Evolutionary conservation across 345 rosid species (phyloP).

Genomic region (Lepidium sativum): DNA sequence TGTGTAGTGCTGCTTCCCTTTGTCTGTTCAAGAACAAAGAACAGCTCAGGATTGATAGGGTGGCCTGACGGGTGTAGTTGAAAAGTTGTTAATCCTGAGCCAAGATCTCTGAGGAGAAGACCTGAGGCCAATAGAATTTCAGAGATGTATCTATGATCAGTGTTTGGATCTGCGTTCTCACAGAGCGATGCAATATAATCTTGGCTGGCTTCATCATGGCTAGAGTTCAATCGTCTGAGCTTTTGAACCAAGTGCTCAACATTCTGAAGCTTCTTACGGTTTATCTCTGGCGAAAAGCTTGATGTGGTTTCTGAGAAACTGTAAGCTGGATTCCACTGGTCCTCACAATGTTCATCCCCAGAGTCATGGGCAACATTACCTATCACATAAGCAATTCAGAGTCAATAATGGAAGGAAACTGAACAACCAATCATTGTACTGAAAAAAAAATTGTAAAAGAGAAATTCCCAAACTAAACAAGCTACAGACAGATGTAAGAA

Average conservation of each 20-base stretch:
- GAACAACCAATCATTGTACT: neutral
- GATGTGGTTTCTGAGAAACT: slow-evolving; percentile 31
- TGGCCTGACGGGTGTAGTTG: slow-evolving; percentile 85
- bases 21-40: slow-evolving; percentile 86
- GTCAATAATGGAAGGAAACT: slow-evolving; percentile 17
- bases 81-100: slow-evolving; percentile 49
- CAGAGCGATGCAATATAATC: slow-evolving; percentile 95
- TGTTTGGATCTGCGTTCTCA: slow-evolving; percentile 56
- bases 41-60: slow-evolving; percentile 83
- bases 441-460: neutral
- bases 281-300: slow-evolving; percentile 51
- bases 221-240: slow-evolving; percentile 72
- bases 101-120: slow-evolving; percentile 73
- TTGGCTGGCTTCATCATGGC: slow-evolving; percentile 77
- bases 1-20: slow-evolving; percentile 37
- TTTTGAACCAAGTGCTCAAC: slow-evolving; percentile 86
- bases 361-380: slow-evolving; percentile 33
- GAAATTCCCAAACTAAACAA: neutral
- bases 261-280: slow-evolving; percentile 74
- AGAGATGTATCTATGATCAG: slow-evolving; percentile 83
- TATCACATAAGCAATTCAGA: slow-evolving; percentile 29
- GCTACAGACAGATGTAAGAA: neutral
- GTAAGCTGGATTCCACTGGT: slow-evolving; percentile 40
- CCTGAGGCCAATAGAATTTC: slow-evolving; percentile 94
- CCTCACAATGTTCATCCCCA: slow-evolving; percentile 36